Evolutionary conservation across 1,284 basidiomycete species (phyloP).

Genomic region (Trichosporon sp.): DNA sequence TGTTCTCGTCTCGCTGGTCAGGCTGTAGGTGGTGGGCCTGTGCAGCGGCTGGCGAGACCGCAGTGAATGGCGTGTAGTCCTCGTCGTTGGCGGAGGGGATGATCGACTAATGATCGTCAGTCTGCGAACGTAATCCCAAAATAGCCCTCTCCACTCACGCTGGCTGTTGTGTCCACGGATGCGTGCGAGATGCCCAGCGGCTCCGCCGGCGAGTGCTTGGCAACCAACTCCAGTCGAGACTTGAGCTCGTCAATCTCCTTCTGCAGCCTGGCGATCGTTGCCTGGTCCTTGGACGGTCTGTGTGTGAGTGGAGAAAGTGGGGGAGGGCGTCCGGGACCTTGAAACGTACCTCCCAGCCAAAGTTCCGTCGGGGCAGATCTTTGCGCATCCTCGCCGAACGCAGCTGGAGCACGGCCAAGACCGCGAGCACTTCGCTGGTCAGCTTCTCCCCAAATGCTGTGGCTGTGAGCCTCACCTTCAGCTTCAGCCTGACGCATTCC

Average conservation of each 20-base stretch:
- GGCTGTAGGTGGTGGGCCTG: slow-evolving; percentile 2
- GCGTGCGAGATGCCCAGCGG: background rate
- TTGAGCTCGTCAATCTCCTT: slow-evolving; percentile 21
- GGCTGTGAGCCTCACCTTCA: slow-evolving; percentile 21
- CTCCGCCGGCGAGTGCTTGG: background rate
- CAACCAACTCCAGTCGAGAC: background rate
- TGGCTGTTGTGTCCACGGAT: background rate
- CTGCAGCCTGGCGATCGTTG: slow-evolving; percentile 15
- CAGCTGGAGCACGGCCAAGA: slow-evolving; percentile 27
- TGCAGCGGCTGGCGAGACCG: slow-evolving; percentile 13
- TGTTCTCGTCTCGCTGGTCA: slow-evolving; percentile 16
- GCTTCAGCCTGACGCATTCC: slow-evolving; percentile 26
- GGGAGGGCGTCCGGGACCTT: background rate
- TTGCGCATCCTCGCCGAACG: slow-evolving; percentile 22
- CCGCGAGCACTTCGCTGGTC: slow-evolving; percentile 20
- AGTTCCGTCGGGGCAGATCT: slow-evolving; percentile 23
- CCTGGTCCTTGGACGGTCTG: slow-evolving; percentile 19
- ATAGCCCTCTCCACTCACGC: background rate
- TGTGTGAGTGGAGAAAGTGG: background rate
- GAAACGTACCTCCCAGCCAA: slow-evolving; percentile 18
- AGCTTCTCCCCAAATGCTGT: background rate
- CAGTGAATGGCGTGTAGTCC: slow-evolving; percentile 20
- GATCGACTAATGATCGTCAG: background rate
- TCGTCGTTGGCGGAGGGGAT: background rate
- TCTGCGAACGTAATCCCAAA: background rate